Base-by-base conservation (phyloP, 805 yeast species). In the Hagleromyces aurorensis region DNA sequence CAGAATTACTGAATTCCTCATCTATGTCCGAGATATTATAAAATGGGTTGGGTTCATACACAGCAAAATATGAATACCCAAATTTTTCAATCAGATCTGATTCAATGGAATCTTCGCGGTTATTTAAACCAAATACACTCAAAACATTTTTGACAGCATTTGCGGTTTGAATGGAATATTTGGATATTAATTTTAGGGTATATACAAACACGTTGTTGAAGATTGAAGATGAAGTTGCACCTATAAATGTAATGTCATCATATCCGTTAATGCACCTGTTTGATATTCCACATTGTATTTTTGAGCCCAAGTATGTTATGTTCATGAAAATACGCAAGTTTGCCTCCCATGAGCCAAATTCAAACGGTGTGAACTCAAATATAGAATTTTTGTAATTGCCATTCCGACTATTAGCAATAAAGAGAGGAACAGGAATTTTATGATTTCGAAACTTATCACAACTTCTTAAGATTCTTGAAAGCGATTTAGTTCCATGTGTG, bases 301-400 rank as follows among this genome's bases (percentile, higher is more conserved):
- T 32, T 0, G 79, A 59, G 0, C 84, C 84, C 16, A 77, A 48
- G 40, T 65, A 75, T 34, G 62, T 63, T 22, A 69, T 40, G n/a
- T 69, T 62, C 3, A 67, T 57, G 40, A 77, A 77, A 4, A 70
- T 57, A 20, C 61, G 52, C 19, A 69, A 39, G 22, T 51, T 50
- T 9, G 57, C 37, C 38, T 75, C 79, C 81, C 82, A 77, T 0
- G 79, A 72, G 0, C 84, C 84, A 57, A 75, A 75, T 34, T 77
- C 85, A 44, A 52, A 72, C 0, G 82, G 82, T 9, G 69, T 72
- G 40, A 77, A 68, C 48, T 77, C 84, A 38, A 74, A 66, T 3
- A 72, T 29, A 37, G 52, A 37, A 46, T 54, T 27, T 41, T 44
- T 38, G 32, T 38, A 13, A 48, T 57, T 4, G 66, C 68, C 29